Base-by-base conservation (phyloP, 2,329 filamentous ascomycete genomes). In the Colletotrichum coccodes region DNA sequence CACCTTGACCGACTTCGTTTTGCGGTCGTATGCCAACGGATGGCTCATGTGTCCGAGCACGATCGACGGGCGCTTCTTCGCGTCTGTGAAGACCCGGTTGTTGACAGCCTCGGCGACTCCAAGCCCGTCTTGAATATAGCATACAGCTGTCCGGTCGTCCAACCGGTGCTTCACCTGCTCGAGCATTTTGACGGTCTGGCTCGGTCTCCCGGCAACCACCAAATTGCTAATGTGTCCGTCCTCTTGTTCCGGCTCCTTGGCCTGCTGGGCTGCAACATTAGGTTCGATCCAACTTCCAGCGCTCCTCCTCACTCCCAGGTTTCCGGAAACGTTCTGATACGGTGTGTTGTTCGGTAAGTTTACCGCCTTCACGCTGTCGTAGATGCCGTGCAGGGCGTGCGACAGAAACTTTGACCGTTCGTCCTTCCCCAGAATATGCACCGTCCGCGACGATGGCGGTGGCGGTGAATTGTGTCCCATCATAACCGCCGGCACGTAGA, bases 71-170 rank as follows among this genome's bases (percentile, higher is more conserved):
- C 92, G 87, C 0, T 81, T 83, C 1, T 80, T 77, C 0, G 87
- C 84, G 70, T 95, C 87, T 0, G 88, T 86, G 73, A 97, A 98
- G 32, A 97, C 78, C 12, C 86, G 79, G 38, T 86, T 80, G 73
- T 94, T 94, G 46, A 98, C 85, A 56, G 90, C 87, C 56, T 98
- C 94, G n/a, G 94, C 84, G 2, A 94, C 83, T 0, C 96, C 95
- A 79, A 98, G 88, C 1, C 95, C 94, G 71, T 95, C 93, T 64
- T 94, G 92, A 64, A 97, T 79, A 63, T 97, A 87, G 68, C 92
- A 89, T 8, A 97, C 86, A 0, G 93, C 92, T 1, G 92, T 94
- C 32, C 89, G 82, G 3, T 86, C 82, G 49, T 87, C 85, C n/a
- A 97, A 81, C 11, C 93, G 88, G 74, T 93, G 86, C 62, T 85